A percentile compares a stretch with the other conserved stretches of the same genome.
phyloP scores from a whole-genome alignment of 2,329 filamentous ascomycete genomes.

The Drechslera avenae region DNA sequence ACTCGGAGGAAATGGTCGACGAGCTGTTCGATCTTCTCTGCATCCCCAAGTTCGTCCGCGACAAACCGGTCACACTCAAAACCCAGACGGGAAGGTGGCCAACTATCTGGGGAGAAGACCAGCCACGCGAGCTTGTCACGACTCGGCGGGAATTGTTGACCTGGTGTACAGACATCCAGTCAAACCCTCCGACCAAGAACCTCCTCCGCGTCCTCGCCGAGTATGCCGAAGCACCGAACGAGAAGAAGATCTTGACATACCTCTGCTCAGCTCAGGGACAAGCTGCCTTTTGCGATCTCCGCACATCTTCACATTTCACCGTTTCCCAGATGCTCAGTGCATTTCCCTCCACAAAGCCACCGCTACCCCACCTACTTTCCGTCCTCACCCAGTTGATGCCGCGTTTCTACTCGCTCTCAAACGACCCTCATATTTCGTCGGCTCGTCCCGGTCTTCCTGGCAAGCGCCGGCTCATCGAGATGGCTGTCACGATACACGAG shows the following conservation, averaged over 20 bases:
- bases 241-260: conserved; percentile 87
- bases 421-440: conserved; percentile 84
- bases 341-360: conserved; percentile 89
- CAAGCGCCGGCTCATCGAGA: conserved; percentile 81
- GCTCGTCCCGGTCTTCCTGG: conserved; percentile 69
- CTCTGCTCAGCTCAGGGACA: conserved; percentile 90
- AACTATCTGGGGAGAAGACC: conserved; percentile 95
- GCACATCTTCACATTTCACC: conserved; percentile 83
- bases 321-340: conserved; percentile 85
- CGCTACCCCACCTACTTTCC: conserved; percentile 79
- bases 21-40: conserved; percentile 81
- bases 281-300: conserved; percentile 87
- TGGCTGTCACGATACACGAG: conserved; percentile 96
- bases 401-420: conserved; percentile 96
- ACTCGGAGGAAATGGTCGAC: conserved; percentile 76
- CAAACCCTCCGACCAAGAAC: conserved; percentile 86
- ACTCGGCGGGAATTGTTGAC: conserved; percentile 90
- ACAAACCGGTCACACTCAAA: conserved; percentile 79
- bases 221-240: conserved; percentile 76
- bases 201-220: conserved; percentile 86
- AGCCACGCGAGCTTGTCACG: conserved; percentile 82
- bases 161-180: conserved; percentile 95
- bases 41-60: conserved; percentile 79
- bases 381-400: conserved; percentile 90
- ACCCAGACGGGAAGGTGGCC: conserved; percentile 89